Evolutionary conservation across 129 eudicot species (phyloP).

Genomic region (Helichrysum umbraculigerum): DNA sequence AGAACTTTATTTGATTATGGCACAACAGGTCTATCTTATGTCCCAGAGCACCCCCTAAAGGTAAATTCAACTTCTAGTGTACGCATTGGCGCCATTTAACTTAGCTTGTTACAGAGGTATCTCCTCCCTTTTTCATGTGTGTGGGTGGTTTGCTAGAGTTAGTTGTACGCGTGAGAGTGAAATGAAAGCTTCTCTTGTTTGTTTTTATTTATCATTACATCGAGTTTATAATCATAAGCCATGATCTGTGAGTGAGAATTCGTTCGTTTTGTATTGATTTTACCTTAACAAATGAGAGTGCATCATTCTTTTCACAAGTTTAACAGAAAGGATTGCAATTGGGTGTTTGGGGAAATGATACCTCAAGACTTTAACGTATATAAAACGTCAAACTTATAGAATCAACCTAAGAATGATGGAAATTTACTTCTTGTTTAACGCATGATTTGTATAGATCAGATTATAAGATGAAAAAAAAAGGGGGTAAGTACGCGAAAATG

Average conservation of each 20-base stretch:
- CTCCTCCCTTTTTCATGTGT: constrained; percentile 2
- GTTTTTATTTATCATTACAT: constrained; percentile 11
- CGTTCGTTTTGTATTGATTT: constrained; percentile 7
- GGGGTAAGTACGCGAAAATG: too few relatives aligned
- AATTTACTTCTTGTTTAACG: too few relatives aligned
- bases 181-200: constrained; percentile 15
- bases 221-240: neutral
- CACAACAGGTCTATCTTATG: constrained; percentile 60
- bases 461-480: too few relatives aligned
- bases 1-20: neutral
- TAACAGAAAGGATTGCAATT: neutral
- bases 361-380: too few relatives aligned
- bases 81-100: constrained; percentile 45
- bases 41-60: constrained; percentile 85
- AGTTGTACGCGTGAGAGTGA: constrained; percentile 5
- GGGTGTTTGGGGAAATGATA: too few relatives aligned
- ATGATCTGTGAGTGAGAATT: constrained; percentile 1
- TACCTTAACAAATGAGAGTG: neutral
- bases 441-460: too few relatives aligned
- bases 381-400: too few relatives aligned
- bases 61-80: constrained; percentile 71
- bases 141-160: neutral
- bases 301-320: neutral
- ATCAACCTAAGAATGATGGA: too few relatives aligned
- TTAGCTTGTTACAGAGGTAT: constrained; percentile 23